A percentile compares a stretch with the other conserved stretches of the same genome.
These are phyloP conservation scores for Actinomucor elegans DNA, from an alignment of 371 early-diverging fungal genomes.

Conservation along the genomic window DNA sequence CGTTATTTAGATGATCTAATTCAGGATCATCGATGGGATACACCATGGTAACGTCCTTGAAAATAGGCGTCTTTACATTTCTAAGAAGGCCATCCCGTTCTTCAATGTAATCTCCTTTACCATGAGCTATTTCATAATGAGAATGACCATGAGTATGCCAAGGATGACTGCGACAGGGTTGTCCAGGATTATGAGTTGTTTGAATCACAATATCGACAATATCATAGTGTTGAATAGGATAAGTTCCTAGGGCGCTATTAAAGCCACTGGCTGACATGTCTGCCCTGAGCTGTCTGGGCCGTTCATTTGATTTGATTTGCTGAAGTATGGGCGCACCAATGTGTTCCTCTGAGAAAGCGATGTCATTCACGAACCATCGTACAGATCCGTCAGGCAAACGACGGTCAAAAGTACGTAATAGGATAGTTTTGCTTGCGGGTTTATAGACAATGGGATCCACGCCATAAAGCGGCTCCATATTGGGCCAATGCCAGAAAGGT, in stretches of 20 bases:
- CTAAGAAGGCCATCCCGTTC: slow-evolving; percentile 22
- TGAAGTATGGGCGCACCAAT: slow-evolving; percentile 12
- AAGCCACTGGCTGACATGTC: slow-evolving; percentile 15
- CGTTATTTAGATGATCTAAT: neutral
- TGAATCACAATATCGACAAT: slow-evolving; percentile 44
- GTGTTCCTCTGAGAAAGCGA: slow-evolving; percentile 21
- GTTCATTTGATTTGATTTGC: slow-evolving; percentile 8
- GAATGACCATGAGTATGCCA: slow-evolving; percentile 55
- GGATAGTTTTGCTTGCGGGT: slow-evolving; percentile 27
- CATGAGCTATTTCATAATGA: slow-evolving; percentile 45
- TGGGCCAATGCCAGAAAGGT: slow-evolving; percentile 36
- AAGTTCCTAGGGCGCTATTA: slow-evolving; percentile 36
- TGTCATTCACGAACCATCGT: slow-evolving; percentile 34
- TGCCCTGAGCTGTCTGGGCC: slow-evolving; percentile 1
- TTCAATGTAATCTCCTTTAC: slow-evolving; percentile 41
- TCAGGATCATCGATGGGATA: slow-evolving; percentile 31
- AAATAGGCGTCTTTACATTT: slow-evolving; percentile 24
- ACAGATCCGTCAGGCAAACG: slow-evolving; percentile 12
- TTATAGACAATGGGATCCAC: slow-evolving; percentile 28
- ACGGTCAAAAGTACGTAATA: slow-evolving; percentile 23
- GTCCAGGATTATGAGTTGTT: slow-evolving; percentile 24
- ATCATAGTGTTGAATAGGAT: slow-evolving; percentile 35
- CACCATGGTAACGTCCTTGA: slow-evolving; percentile 37
- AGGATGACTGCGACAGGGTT: slow-evolving; percentile 43
- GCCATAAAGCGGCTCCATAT: slow-evolving; percentile 34